Evolutionary conservation across 495 filamentous ascomycete genomes (phyloP), one percentile per base, ranked within the genome.

Genomic region (Barbatosphaeria neglecta): DNA sequence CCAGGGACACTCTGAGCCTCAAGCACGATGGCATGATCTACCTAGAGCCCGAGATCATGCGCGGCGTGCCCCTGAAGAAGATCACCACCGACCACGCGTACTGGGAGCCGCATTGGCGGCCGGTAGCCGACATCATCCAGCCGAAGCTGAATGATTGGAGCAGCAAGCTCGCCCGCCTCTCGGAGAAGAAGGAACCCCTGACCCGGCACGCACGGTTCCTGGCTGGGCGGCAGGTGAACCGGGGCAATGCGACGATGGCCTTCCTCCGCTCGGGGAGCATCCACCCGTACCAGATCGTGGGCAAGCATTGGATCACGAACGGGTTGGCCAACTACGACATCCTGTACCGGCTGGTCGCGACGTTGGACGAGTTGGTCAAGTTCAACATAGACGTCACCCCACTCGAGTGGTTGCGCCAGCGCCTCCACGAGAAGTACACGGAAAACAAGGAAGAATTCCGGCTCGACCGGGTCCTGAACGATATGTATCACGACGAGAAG

Each of bases 261-360:
- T 74, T 69, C 43, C 54, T 74, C 4, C 37, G 56, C 11, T 56
- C 65, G 2, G 69, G 62, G 13, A 52, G 62, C n/a, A 59, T 72
- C 35, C 68, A 71, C 44, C 70, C 70, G 3, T 72, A 69, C 52
- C 70, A 74, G 49, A 61, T 74, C 16, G 56, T 71, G 13, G 62
- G 49, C 25, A 72, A 72, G 48, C 48, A 58, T 8, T 66, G 56
- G 50, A 54, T 73, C 48, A 63, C 51, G 43, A 60, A 59, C 41
- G 53, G 54, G 6, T 58, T 71, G n/a, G 59, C 59, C 33, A 63
- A 65, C 41, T 74, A 74, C 51, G 69, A 74, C 44, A 73, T 65
- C 0, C 57, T 74, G 8, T 74, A 64, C 48, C 63, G 70, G 10
- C 49, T 74, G 24, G 66, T 64, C 9, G 64, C 69, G 45, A 58